Evolutionary conservation across 257 asterid species (phyloP), one percentile per base, ranked within the genome.

Genomic region (Scutellaria minor): DNA sequence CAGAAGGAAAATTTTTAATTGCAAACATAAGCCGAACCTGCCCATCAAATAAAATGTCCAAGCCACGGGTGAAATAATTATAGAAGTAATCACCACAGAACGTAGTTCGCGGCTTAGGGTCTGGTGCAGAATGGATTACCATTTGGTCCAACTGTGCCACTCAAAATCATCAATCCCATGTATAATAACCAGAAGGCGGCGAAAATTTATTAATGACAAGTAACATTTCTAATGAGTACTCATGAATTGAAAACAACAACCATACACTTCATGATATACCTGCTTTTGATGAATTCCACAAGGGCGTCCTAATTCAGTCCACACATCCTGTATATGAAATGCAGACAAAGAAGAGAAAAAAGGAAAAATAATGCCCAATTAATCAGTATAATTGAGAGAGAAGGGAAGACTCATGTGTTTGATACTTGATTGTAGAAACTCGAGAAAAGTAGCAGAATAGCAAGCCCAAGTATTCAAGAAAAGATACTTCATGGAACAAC

Each of bases 271-370:
- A 42, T 24, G 2, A 53, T 74, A 53, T 74, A 79, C 79, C 79
- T 68, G 79, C 63, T 74, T 79, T 45, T 78, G 97, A 79, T 91
- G 95, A 37, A 91, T 81, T 58, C 96, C 97, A 55, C 95, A 86
- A 18, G 97, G 97, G 40, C 93, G 91, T 18, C 96, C 97, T 61
- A 91, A 76, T 75, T 89, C 97, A 15, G 93, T 86, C 96, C 97
- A 89, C n/a, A 91, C 88, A 59, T 91, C 97, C 97, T 89, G 71
- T 71, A 70, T 10, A 65, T 45, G 74, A 77, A 62, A 70, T 51
- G 37, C 61, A 74, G 68, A 61, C 55, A 9, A 66, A 51, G 53
- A 51, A 11, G 7, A 40, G 42, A 18, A 61, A 54, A 56, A 64
- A 52, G 14, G 14, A 5, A 63, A 63, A 67, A 42, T 24, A 56